A percentile compares a stretch with the other conserved stretches of the same genome.
phyloP scores from a whole-genome alignment of 495 filamentous ascomycete genomes.

The Aspergillus olivimuriae region DNA sequence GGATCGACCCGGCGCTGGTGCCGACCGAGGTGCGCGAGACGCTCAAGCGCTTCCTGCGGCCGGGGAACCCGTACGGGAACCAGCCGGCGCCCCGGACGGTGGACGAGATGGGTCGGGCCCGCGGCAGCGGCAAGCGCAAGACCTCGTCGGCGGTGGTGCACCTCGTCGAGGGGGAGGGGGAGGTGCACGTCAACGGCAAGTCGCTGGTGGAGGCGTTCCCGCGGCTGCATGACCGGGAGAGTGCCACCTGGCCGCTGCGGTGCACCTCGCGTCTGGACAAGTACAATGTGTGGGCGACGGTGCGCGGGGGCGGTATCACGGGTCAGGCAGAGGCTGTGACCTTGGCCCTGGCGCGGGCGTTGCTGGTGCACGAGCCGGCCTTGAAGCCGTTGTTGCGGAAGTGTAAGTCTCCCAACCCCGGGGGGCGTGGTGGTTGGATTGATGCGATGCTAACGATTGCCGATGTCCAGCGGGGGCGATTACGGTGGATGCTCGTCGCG shows the following conservation, averaged over 20 bases:
- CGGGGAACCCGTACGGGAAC: conserved; percentile 62
- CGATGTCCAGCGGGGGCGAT: conserved; percentile 70
- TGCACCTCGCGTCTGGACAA: conserved; percentile 80
- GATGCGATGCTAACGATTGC: conserved; percentile 15
- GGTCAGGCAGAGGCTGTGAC: conserved; percentile 95
- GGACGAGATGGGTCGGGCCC: conserved; percentile 68
- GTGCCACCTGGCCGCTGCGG: conserved; percentile 83
- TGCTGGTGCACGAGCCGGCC: conserved; percentile 83
- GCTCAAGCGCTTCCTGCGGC: conserved; percentile 64
- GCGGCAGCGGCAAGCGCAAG: conserved; percentile 80
- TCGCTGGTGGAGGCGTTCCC: conserved; percentile 70
- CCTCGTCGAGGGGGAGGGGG: conserved; percentile 85
- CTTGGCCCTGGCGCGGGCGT: conserved; percentile 79
- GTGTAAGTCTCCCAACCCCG: conserved; percentile 67
- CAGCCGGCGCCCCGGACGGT: conserved; percentile 49
- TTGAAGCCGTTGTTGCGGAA: conserved; percentile 81
- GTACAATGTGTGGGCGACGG: conserved; percentile 91
- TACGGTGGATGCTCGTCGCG: conserved; percentile 82
- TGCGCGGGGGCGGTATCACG: conserved; percentile 80
- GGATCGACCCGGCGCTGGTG: conserved; percentile 74
- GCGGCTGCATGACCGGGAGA: conserved; percentile 89
- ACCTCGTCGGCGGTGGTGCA: conserved; percentile 73
- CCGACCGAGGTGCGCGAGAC: conserved; percentile 59
- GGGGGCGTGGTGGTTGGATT: neutral
- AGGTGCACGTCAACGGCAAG: conserved; percentile 86